Evolutionary conservation across 2,329 filamentous ascomycete genomes (phyloP), one percentile per base, ranked within the genome.

Genomic region (Fusarium succisae): DNA sequence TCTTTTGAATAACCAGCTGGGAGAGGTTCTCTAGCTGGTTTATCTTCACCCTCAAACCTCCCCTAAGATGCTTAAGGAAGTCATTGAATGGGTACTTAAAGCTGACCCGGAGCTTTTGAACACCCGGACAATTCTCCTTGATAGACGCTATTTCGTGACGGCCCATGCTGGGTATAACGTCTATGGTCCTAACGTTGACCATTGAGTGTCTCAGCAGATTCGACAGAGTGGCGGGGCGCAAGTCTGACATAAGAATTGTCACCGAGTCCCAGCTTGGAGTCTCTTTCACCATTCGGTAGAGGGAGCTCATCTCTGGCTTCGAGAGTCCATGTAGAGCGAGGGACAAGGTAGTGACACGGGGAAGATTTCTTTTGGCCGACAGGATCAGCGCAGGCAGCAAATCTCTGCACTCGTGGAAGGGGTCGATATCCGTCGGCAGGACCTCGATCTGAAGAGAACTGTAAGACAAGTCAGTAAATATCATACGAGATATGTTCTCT

Each of bases 311-410:
- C 20, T 54, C 51, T 1, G 5, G 1, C 5, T 8, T 18, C 2
- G 51, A 39, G 3, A 54, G 24, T 4, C 24, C 51, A 13, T 18
- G 5, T 1, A 54, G 20, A 8, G 24, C 9, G 9, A 54, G 24
- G 13, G 35, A 7, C 14, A 54, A 9, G 20, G 5, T n/a, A 2
- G 9, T 17, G 1, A 17, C 35, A 0, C 14, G 5, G 3, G 24
- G 14, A 4, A 54, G 11, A 7, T 28, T 8, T 1, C 4, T 28
- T 6, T 54, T 54, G 1, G 18, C 11, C 2, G 51, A 18, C 7
- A 22, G 1, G 0, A 54, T 2, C 2, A 54, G 51, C 0, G 51
- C 35, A 17, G 51, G 51, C 3, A 54, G 35, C 4, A 39, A n/a
- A 3, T 54, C 35, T 4, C 15, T 28, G 2, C 4, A 12, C 6